phyloP scores from a whole-genome alignment of 169 alveolate species.

The Cryptosporidium ubiquitum region DNA sequence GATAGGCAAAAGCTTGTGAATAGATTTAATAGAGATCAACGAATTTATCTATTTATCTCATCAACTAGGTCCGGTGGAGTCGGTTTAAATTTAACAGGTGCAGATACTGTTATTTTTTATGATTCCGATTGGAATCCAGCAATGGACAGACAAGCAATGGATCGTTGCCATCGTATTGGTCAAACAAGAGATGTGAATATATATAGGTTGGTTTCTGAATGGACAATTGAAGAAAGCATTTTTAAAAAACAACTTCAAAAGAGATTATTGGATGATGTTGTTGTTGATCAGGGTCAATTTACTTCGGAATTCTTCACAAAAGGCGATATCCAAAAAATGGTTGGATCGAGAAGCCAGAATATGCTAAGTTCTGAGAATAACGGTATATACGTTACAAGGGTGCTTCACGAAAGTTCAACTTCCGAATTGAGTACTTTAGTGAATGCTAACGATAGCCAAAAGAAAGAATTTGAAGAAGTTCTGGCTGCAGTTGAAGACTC shows the following conservation, averaged over 20 bases:
- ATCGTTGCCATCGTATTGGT: conserved; percentile 98
- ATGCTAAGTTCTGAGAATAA: conserved; percentile 74
- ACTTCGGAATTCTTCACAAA: conserved; percentile 54
- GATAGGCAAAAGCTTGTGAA: conserved; percentile 95
- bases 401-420: conserved; percentile 79
- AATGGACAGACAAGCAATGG: conserved; percentile 99
- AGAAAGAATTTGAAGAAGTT: conserved; percentile 85
- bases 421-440: conserved; percentile 57
- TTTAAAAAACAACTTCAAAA: conserved; percentile 96
- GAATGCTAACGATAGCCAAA: conserved; percentile 56
- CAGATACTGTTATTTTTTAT: conserved; percentile 97
- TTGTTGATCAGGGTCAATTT: conserved; percentile 97
- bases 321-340: conserved; percentile 59
- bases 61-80: conserved; percentile 99
- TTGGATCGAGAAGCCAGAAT: conserved; percentile 61
- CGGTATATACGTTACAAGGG: conserved; percentile 77
- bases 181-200: conserved; percentile 97
- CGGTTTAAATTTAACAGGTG: conserved; percentile 97
- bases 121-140: conserved; percentile 99
- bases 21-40: conserved; percentile 92
- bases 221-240: conserved; percentile 98
- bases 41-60: conserved; percentile 95
- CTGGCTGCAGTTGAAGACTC: conserved; percentile 86
- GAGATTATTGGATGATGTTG: conserved; percentile 95
- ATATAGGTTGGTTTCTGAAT: conserved; percentile 93